These are phyloP conservation scores for Colletotrichum cuscutae DNA, from an alignment of 2,329 filamentous ascomycete genomes.

Conservation along the genomic window DNA sequence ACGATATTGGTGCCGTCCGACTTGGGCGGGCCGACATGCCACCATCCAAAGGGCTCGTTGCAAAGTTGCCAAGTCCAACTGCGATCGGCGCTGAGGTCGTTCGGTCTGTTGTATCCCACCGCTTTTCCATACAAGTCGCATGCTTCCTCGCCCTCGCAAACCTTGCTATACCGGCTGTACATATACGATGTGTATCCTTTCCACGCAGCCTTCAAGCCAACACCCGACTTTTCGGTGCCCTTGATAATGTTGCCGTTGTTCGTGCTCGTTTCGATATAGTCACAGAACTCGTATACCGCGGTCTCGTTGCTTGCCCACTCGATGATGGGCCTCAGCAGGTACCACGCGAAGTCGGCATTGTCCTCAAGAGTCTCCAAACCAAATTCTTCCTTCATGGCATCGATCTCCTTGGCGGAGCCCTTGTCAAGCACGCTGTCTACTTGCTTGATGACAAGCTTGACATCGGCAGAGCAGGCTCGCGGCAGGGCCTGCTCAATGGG, in stretches of 20 bases:
- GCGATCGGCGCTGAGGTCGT: not conserved
- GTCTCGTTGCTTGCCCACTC: not conserved
- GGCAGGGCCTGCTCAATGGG: conserved; percentile 50
- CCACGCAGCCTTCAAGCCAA: conserved; percentile 14
- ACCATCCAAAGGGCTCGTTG: conserved; percentile 32
- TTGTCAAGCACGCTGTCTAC: conserved; percentile 51
- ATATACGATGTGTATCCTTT: not conserved
- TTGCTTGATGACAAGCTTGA: conserved; percentile 56
- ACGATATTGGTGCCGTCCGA: conserved; percentile 28
- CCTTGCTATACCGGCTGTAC: not conserved
- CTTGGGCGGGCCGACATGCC: conserved; percentile 17
- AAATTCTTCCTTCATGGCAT: conserved; percentile 27
- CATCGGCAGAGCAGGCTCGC: conserved; percentile 55
- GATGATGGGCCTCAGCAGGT: conserved; percentile 17
- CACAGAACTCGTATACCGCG: conserved; percentile 10
- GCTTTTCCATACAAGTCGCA: conserved; percentile 4
- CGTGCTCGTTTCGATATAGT: conserved; percentile 11
- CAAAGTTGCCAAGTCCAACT: conserved; percentile 29
- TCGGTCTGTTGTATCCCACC: not conserved
- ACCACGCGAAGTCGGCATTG: conserved; percentile 16
- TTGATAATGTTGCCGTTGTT: conserved; percentile 1
- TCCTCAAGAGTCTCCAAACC: conserved; percentile 13
- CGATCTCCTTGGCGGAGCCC: conserved; percentile 4
- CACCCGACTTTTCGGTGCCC: not conserved
- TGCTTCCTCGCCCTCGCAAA: not conserved